Base-by-base conservation (phyloP, 352 stramenopile genomes). In the Paralagenidium karlingii region DNA sequence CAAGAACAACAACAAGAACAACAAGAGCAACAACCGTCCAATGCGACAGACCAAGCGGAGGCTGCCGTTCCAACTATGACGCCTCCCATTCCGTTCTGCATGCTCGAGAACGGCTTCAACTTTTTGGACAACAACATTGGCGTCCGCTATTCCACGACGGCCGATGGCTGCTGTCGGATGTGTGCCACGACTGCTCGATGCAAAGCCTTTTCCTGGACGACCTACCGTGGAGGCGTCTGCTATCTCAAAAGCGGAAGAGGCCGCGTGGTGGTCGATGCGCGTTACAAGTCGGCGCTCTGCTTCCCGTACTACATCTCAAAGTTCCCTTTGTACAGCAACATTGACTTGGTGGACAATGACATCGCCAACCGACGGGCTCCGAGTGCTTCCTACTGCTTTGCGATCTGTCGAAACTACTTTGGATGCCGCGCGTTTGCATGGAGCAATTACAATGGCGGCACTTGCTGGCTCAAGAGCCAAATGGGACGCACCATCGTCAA, bases 401-500 rank as follows among this genome's bases (percentile, higher is more conserved):
- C n/a, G n/a, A n/a, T n/a, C n/a, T n/a, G n/a, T n/a, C n/a, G n/a
- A n/a, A n/a, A n/a, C n/a, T 24, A 34, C 26, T 27, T 49, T 7
- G 53, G 49, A 13, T 66, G 56, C 36, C 33, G 27, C 10, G 48
- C 47, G n/a, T 66, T 60, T 37, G 46, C 52, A 24, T 66, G 56
- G 56, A 58, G 15, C 27, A 38, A 51, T 27, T 66, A 40, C 40
- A 52, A 62, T 24, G 18, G 42, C 1, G 56, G 56, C 45, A 66
- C 52, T 25, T 66, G 56, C 45, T 66, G 56, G 56, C 47, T 66
- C 43, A 66, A 66, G 52, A 49, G 39, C 2, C 48, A 36, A 16
- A 33, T 38, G 19, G 42, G 21, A 6, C 45, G 39, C 24, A 29
- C 12, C 9, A 26, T 45, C 24, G 20, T 37, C 16, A 58, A 49